These are phyloP conservation scores for Cytospora mali DNA, from an alignment of 2,329 filamentous ascomycete genomes.

Conservation along the genomic window DNA sequence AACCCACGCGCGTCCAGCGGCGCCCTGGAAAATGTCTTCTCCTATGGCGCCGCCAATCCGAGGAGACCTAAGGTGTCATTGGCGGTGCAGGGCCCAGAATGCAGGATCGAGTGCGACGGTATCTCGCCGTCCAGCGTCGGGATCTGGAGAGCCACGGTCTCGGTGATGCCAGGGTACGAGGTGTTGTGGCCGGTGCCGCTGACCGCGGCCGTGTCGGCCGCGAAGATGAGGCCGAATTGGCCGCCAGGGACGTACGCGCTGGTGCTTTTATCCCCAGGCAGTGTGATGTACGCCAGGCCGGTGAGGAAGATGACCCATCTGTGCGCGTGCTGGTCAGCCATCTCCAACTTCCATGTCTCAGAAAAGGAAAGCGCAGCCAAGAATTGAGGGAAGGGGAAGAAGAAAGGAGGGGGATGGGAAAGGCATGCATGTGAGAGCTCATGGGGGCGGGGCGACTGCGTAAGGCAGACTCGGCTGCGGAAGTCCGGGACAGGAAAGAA, in stretches of 20 bases:
- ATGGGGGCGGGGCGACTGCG: neutral
- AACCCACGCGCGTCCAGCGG: too few relatives aligned
- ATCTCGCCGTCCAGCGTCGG: slow-evolving; percentile 40
- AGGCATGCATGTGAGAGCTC: neutral
- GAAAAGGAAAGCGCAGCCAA: neutral
- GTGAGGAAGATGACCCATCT: slow-evolving; percentile 43
- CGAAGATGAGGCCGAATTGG: slow-evolving; percentile 45
- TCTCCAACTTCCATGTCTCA: neutral
- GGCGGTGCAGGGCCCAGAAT: slow-evolving; percentile 42
- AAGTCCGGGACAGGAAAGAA: neutral
- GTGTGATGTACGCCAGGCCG: slow-evolving; percentile 45
- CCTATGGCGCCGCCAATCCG: neutral
- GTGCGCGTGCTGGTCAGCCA: neutral
- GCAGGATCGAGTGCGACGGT: slow-evolving; percentile 44
- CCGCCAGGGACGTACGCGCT: slow-evolving; percentile 43
- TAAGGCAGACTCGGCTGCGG: too few relatives aligned
- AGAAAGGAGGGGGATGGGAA: too few relatives aligned
- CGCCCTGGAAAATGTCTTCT: too few relatives aligned
- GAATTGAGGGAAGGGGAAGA: too few relatives aligned
- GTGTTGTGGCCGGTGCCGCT: slow-evolving; percentile 46
- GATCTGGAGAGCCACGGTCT: slow-evolving; percentile 42
- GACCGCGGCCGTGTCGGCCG: slow-evolving; percentile 44
- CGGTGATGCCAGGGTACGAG: slow-evolving; percentile 42
- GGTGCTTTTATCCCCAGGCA: slow-evolving; percentile 39
- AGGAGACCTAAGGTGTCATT: slow-evolving; percentile 5